These are phyloP conservation scores for Aspergillus fischeri DNA, from an alignment of 2,329 filamentous ascomycete species.

Conservation along the genomic window DNA sequence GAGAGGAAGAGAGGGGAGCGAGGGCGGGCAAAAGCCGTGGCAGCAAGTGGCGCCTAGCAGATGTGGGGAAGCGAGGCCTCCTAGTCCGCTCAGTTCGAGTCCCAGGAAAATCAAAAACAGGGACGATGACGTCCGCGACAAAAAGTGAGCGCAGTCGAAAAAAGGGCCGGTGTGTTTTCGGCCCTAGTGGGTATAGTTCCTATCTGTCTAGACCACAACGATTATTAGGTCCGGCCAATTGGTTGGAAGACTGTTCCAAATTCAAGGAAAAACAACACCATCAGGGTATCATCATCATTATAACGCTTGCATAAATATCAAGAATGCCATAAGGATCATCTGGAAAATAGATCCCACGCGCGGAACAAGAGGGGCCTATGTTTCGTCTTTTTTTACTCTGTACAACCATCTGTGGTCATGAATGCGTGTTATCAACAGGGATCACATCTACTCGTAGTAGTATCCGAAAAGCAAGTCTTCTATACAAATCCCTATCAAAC, in stretches of 20 bases:
- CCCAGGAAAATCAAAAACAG: constrained; percentile 22
- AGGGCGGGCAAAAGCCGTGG: constrained; percentile 15
- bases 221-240: constrained; percentile 7
- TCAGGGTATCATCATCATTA: neutral
- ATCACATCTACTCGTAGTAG: neutral
- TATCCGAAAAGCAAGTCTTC: neutral
- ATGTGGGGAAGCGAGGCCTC: constrained; percentile 28
- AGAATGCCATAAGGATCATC: neutral
- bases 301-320: neutral
- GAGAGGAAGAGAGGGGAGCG: constrained; percentile 12
- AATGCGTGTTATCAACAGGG: neutral
- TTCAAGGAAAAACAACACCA: constrained; percentile 3
- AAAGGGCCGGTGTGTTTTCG: constrained; percentile 7
- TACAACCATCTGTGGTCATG: neutral
- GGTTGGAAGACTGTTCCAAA: constrained; percentile 18
- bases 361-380: neutral
- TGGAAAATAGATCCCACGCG: neutral
- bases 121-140: constrained; percentile 31
- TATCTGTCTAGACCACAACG: constrained; percentile 2
- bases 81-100: constrained; percentile 14
- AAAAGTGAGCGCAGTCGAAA: constrained; percentile 16
- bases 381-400: neutral
- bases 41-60: constrained; percentile 16
- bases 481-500: neutral
- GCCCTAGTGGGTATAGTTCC: no score